These are phyloP conservation scores for Candida chauliodis DNA, from an alignment of 805 yeast species.

Conservation along the genomic window DNA sequence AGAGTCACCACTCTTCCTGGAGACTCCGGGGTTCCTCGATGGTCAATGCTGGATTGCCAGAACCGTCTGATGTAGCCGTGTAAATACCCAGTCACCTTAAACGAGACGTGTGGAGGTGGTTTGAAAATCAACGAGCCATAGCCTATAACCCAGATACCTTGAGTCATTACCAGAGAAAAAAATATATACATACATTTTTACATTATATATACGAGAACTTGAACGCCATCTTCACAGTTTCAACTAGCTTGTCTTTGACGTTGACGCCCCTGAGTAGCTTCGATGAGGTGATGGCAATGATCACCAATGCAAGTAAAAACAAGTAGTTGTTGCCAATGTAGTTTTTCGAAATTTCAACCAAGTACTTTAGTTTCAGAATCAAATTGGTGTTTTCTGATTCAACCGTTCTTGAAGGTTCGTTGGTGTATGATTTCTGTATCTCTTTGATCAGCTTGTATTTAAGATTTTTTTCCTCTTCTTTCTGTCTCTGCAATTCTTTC, in stretches of 20 bases:
- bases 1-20: conserved; percentile 91
- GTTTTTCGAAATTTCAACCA: conserved; percentile 16
- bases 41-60: conserved; percentile 91
- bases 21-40: conserved; percentile 79
- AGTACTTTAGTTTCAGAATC: conserved; percentile 15
- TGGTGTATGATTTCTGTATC: conserved; percentile 18
- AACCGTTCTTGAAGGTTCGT: background rate
- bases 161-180: no score
- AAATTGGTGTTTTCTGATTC: conserved; percentile 10
- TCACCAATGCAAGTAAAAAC: conserved; percentile 20
- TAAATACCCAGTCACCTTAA: conserved; percentile 67
- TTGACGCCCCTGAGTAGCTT: conserved; percentile 19
- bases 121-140: conserved; percentile 87
- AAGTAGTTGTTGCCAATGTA: conserved; percentile 28
- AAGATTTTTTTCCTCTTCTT: conserved; percentile 18
- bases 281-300: conserved; percentile 14
- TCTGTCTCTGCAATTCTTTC: conserved; percentile 9
- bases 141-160: conserved; percentile 77
- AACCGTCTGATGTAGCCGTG: conserved; percentile 77
- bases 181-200: background rate
- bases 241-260: conserved; percentile 27
- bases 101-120: conserved; percentile 74
- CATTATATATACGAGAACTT: conserved; percentile 35
- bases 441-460: conserved; percentile 15
- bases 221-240: conserved; percentile 43